Percentiles rank a stretch among this genome's conserved stretches.
These are phyloP conservation scores for Leccinum broughii DNA, from an alignment of 768 basidiomycete species.

Conservation along the genomic window DNA sequence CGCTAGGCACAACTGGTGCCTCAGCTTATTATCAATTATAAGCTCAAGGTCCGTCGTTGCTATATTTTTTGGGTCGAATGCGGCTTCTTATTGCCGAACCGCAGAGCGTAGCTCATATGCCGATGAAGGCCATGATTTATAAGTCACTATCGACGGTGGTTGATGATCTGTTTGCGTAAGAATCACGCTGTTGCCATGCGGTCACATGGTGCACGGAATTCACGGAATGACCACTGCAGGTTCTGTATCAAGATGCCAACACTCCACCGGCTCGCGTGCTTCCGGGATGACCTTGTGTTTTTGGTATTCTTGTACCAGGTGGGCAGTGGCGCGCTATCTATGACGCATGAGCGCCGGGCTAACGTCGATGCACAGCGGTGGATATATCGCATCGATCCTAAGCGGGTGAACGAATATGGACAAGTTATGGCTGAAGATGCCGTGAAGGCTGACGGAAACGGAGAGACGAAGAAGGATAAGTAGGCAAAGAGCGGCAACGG, in stretches of 20 bases:
- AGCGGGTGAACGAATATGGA: constrained; percentile 95
- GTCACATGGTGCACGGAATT: constrained; percentile 17
- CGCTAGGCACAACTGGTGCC: constrained; percentile 79
- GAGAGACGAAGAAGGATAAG: constrained; percentile 59
- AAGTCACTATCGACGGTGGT: constrained; percentile 89
- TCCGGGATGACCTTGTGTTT: constrained; percentile 91
- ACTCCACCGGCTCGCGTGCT: constrained; percentile 87
- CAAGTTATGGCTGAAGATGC: constrained; percentile 66
- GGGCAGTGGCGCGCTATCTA: constrained; percentile 29
- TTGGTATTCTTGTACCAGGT: constrained; percentile 92
- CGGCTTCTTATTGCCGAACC: constrained; percentile 6
- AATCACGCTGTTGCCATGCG: constrained; percentile 17
- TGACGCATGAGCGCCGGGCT: constrained; percentile 5
- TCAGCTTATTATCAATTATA: constrained; percentile 95
- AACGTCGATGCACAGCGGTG: constrained; percentile 60
- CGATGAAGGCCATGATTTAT: constrained; percentile 98
- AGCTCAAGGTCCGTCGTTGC: constrained; percentile 69
- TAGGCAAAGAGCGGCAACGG: constrained; percentile 24
- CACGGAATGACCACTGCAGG: constrained; percentile 39
- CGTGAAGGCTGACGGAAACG: constrained; percentile 38
- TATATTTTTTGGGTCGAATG: constrained; percentile 5
- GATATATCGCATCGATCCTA: constrained; percentile 96
- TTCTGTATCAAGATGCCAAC: constrained; percentile 98
- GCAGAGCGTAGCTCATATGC: constrained; percentile 96
- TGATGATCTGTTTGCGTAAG: constrained; percentile 90